Base-by-base conservation (phyloP, 352 stramenopile species). In the Globisporangium acanthophoron region DNA sequence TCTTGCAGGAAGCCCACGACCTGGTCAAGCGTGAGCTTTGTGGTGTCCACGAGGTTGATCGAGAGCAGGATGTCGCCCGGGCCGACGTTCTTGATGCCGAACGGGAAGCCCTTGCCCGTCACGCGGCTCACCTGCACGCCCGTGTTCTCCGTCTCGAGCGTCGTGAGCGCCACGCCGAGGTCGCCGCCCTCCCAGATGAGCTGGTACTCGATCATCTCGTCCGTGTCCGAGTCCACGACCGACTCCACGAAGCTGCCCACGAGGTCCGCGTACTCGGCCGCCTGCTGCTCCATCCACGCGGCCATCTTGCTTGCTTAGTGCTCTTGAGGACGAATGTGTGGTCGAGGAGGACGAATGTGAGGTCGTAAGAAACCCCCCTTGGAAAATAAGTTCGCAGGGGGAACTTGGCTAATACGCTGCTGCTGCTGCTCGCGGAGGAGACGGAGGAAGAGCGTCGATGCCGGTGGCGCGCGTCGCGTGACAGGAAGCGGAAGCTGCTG, bases 121-220 rank as follows among this genome's bases (percentile, higher is more conserved):
- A 92, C 78, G 54, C 85, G 85, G 47, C 80, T 92, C 52, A 94
- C 85, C 31, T 76, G 74, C 48, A 94, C 82, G 59, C 85, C 76
- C 29, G 69, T 68, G 33, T 67, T 64, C 15, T 64, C 70, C 20
- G 71, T 79, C 52, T 92, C 80, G 37, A 88, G 61, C 39, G 80
- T 87, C 58, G 85, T 94, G 56, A 94, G 81, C 48, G 85, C 85
- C 24, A 94, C 81, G 52, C 85, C 85, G 58, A 94, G 60, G 62
- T 94, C 85, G 37, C 85, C 85, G 39, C 85, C 85, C 58, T 94
- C 85, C 85, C 85, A 94, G 65, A 94, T 94, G 56, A 94, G 75
- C 65, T 94, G 85, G 71, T 94, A 94, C 71, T 94, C 85, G 59
- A 90, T 66, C 67, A 91, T 87, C 60, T 92, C 80, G 61, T 94